phyloP scores from a whole-genome alignment of 257 asterid genomes.

The Coffea canephora region DNA sequence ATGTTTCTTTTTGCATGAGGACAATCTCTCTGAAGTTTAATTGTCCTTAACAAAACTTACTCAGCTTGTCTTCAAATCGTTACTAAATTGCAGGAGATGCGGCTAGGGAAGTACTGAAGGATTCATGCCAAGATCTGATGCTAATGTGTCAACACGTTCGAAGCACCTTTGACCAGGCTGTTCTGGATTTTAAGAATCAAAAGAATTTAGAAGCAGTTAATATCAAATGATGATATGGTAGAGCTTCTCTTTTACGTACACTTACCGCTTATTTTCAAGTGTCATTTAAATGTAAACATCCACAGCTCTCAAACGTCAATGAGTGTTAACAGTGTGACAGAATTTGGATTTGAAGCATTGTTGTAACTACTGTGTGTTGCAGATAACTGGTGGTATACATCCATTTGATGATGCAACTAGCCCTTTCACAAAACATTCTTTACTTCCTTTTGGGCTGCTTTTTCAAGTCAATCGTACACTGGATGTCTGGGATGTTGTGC shows the following conservation, averaged over 20 bases:
- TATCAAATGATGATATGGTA: slow-evolving; percentile 12
- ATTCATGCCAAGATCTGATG: slow-evolving; percentile 80
- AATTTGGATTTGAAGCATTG: neutral
- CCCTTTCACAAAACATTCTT: neutral
- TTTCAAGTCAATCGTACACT: neutral
- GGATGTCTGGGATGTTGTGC: neutral
- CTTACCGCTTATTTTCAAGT: neutral
- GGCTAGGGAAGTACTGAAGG: slow-evolving; percentile 79
- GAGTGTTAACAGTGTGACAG: neutral
- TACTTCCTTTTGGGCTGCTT: neutral
- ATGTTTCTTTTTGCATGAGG: neutral
- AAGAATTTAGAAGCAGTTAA: slow-evolving; percentile 25
- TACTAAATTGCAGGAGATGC: slow-evolving; percentile 57
- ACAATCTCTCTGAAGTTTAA: neutral
- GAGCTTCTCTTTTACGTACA: neutral
- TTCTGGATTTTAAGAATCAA: slow-evolving; percentile 42
- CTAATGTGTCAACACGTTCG: slow-evolving; percentile 64
- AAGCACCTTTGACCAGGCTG: slow-evolving; percentile 67
- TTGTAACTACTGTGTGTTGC: neutral
- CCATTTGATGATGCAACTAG: neutral
- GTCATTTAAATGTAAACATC: neutral
- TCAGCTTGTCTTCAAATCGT: neutral
- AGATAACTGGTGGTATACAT: neutral
- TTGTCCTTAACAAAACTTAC: neutral
- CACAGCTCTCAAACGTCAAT: neutral